Base-by-base conservation (phyloP, 148 eudicot genomes). In the Amaranthus palmeri region DNA sequence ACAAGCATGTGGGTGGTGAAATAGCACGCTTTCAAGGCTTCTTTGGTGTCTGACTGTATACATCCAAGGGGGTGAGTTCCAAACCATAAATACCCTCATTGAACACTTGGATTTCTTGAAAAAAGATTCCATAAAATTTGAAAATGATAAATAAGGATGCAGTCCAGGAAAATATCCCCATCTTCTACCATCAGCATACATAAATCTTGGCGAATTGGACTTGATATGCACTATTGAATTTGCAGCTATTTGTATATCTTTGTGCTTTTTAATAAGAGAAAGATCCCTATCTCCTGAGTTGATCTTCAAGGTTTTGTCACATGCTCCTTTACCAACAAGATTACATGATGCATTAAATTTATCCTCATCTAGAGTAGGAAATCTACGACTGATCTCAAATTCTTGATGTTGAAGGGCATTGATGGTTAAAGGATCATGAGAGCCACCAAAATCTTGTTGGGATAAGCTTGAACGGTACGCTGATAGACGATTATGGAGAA, bases 41-140 rank as follows among this genome's bases (percentile, higher is more conserved):
- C 98, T 79, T 78, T 88, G 96, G 74, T 90, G 89, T 73, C 96
- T 78, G 72, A 87, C 85, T 72, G 87, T 87, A 77, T 83, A 90
- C 85, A 77, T 81, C 98, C 98, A 93, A 49, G 95, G 81, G 5
- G 98, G 92, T 5, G 96, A 93, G 78, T 93, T 93, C 98, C 98
- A 93, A 12, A 90, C 95, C 98, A 93, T 88, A 68, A 90, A 93
- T 48, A 90, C 84, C 81, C 92, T 88, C 84, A 83, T 73, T 42
- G 79, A 79, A 77, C 98, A 93, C 81, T 85, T 93, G 14, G 84
- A 88, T 81, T 80, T 87, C 52, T 95, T 83, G 68, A 93, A 90
- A 72, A 88, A 93, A 18, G 83, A 76, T 74, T 87, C 86, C 89
- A 93, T 87, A 65, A 93, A 93, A 74, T 90, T 87, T 13, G 86